Evolutionary conservation across 192 early-diverging fungal genomes (phyloP).

Genomic region (Pilaira anomala): DNA sequence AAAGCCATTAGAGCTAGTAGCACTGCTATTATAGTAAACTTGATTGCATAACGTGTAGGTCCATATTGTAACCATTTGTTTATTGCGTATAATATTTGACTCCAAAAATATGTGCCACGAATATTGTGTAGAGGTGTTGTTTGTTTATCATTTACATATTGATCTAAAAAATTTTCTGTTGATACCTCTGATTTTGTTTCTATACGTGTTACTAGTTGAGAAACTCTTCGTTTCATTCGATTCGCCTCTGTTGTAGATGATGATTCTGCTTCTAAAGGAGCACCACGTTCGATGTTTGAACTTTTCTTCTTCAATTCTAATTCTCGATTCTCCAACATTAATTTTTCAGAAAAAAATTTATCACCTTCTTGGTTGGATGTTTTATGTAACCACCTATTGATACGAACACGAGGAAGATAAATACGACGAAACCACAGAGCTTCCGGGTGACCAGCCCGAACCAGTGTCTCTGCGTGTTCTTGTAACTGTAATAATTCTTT

Average conservation of each 20-base stretch:
- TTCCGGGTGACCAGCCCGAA: too few relatives aligned
- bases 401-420: constrained; percentile 8
- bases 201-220: too few relatives aligned
- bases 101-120: constrained; percentile 21
- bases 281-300: too few relatives aligned
- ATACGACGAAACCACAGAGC: neutral
- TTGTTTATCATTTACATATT: neutral
- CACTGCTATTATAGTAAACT: constrained; percentile 17
- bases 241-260: too few relatives aligned
- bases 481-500: constrained; percentile 13
- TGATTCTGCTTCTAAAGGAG: too few relatives aligned
- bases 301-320: neutral
- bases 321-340: neutral
- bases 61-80: constrained; percentile 8
- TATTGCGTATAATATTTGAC: neutral
- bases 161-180: too few relatives aligned
- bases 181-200: too few relatives aligned
- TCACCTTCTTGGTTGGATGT: neutral
- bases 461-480: neutral
- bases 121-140: constrained; percentile 14
- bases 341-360: neutral
- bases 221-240: too few relatives aligned
- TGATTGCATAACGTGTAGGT: constrained; percentile 22
- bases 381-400: constrained; percentile 6
- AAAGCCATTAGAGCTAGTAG: constrained; percentile 19